Evolutionary conservation across 2,329 filamentous ascomycete species (phyloP).

Genomic region (Claviceps sp.): DNA sequence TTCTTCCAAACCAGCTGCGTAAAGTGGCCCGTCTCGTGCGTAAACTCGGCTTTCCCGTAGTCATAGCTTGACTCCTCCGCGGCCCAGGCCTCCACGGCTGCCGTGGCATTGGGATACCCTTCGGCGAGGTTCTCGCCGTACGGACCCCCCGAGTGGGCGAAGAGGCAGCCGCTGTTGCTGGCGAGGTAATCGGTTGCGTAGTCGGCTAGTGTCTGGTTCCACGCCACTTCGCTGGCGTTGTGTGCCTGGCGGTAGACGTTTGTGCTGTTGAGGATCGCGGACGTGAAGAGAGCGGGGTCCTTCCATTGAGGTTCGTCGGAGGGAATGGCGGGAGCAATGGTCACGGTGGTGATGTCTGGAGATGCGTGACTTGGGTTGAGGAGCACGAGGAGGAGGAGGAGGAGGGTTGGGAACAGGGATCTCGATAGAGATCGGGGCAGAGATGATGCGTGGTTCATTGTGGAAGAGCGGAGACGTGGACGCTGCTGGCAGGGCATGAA

Average conservation of each 20-base stretch:
- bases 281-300: conserved; percentile 23
- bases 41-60: conserved; percentile 4
- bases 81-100: conserved; percentile 8
- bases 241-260: conserved; percentile 53
- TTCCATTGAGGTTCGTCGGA: conserved; percentile 4
- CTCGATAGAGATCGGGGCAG: not conserved
- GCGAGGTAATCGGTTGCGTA: conserved; percentile 39
- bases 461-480: not conserved
- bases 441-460: not conserved
- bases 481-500: not conserved
- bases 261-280: conserved; percentile 49
- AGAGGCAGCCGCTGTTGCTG: conserved; percentile 26
- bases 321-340: not conserved
- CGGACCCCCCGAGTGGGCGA: conserved; percentile 45
- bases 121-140: conserved; percentile 21
- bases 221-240: conserved; percentile 42
- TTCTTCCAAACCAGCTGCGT: conserved; percentile 20
- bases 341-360: conserved; percentile 1
- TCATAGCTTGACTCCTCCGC: conserved; percentile 7
- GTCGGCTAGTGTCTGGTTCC: conserved; percentile 50
- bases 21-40: conserved; percentile 13
- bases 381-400: not conserved
- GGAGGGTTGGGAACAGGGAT: not conserved
- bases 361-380: not conserved
- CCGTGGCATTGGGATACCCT: not conserved